Conservation (phyloP, 2,329 filamentous ascomycete genomes). For the Hypoxylon sp. region DNA sequence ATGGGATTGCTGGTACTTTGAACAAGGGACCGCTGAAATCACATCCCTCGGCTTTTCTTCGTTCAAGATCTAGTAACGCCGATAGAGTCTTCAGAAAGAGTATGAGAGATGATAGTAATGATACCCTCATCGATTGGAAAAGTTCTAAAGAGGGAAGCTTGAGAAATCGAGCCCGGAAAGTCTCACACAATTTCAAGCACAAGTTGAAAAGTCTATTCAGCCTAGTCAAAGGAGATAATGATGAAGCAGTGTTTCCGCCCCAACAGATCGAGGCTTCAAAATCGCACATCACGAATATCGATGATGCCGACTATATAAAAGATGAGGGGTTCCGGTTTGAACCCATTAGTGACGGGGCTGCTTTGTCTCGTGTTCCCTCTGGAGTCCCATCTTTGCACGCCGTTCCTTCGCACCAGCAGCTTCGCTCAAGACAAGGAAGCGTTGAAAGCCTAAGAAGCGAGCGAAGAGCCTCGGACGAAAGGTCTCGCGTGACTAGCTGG, state of each 20-base stretch:
- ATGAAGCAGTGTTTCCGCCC: conserved; percentile 59
- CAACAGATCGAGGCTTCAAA: conserved; percentile 68
- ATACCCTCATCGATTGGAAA: conserved; percentile 54
- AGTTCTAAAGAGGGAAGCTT: conserved; percentile 57
- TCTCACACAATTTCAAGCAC: conserved; percentile 73
- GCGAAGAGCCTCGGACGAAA: conserved; percentile 63
- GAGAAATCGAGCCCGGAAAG: conserved; percentile 70
- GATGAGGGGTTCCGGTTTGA: conserved; percentile 39
- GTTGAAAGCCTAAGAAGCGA: conserved; percentile 65
- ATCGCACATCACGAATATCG: conserved; percentile 50
- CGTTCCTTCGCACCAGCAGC: conserved; percentile 62
- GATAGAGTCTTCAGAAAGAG: conserved; percentile 59
- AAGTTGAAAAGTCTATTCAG: conserved; percentile 73
- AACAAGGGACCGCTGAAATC: conserved; percentile 50
- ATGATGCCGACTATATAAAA: conserved; percentile 28
- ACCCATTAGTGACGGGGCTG: conserved; percentile 38
- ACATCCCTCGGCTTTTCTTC: conserved; percentile 63
- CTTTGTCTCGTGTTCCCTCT: conserved; percentile 65
- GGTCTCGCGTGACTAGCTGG: conserved; percentile 81
- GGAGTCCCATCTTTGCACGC: conserved; percentile 67
- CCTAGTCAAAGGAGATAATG: conserved; percentile 57
- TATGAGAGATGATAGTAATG: conserved; percentile 66
- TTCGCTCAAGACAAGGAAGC: conserved; percentile 69
- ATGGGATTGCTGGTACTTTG: conserved; percentile 14
- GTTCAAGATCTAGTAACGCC: conserved; percentile 56